Base-by-base conservation (phyloP, 441 rosid species). In the Adansonia rubrostipa region DNA sequence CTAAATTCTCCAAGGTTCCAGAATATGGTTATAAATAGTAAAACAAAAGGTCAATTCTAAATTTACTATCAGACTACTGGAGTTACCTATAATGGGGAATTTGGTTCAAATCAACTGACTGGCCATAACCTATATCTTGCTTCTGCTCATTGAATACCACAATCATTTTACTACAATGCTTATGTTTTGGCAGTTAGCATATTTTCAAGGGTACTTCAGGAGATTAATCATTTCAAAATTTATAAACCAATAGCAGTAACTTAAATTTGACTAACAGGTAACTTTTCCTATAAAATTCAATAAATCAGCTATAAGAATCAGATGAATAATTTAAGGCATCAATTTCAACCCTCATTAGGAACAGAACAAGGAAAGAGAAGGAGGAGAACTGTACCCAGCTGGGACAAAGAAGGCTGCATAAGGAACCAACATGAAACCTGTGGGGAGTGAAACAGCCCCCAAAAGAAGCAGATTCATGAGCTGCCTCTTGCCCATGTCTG, bases 401-500 rank as follows among this genome's bases (percentile, higher is more conserved):
- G 99, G 99, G 70, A 65, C 96, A 74, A 93, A 87, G 90, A 93
- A 95, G 78, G 81, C 0, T n/a, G 84, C 87, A 84, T 95, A 95
- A 80, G 99, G 97, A 67, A 90, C 82, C 85, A 93, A 78, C 97
- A 95, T 95, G 85, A 68, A 87, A 20, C 92, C 97, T 71, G 89
- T 79, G 24, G 98, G 97, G 14, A 93, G 95, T 33, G 97, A 88
- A 85, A 95, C 0, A 82, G 97, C 86, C 42, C 96, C 98, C 70
- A 95, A 64, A 62, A 95, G 93, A 75, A 95, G 91, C 64, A 93
- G 89, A 82, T 93, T 93, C 98, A 95, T 73, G 68, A 88, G 91
- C 81, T 92, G 13, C 82, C 97, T 93, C 88, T 92, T 95, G 28
- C 83, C 92, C 99, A 95, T 95, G 73, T 95, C 97, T 20, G 98